These are phyloP conservation scores for Sporothrix brasiliensis DNA, from an alignment of 2,329 filamentous ascomycete species.

Conservation along the genomic window DNA sequence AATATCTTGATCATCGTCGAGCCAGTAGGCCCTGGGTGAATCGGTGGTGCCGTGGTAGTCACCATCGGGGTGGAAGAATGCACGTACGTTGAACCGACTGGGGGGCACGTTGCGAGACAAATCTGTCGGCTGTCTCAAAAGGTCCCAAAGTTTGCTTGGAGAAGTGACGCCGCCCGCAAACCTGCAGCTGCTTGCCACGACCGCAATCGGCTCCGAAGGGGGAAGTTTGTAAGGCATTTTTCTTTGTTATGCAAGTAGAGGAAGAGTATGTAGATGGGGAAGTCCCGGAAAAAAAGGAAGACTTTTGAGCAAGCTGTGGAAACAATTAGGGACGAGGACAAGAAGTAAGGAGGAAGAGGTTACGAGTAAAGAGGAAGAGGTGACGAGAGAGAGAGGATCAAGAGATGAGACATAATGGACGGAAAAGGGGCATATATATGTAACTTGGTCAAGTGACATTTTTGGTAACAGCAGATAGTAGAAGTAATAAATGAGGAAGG, in stretches of 20 bases:
- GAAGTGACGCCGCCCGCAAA: slow-evolving; percentile 42
- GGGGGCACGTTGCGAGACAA: slow-evolving; percentile 39
- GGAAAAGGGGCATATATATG: too few species aligned
- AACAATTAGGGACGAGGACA: too few species aligned
- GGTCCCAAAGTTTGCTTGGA: slow-evolving; percentile 42
- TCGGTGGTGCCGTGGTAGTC: slow-evolving; percentile 44
- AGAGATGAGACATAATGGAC: not conserved
- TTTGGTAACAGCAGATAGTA: not conserved
- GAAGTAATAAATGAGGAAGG: not conserved
- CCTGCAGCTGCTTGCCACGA: slow-evolving; percentile 42
- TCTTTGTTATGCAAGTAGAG: not conserved
- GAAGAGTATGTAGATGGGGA: not conserved
- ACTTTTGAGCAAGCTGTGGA: too few species aligned
- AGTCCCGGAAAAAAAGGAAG: not conserved
- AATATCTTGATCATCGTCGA: slow-evolving; percentile 40
- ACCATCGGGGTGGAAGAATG: slow-evolving; percentile 42
- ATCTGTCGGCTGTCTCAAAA: slow-evolving; percentile 40
- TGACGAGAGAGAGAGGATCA: not conserved
- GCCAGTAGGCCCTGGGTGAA: slow-evolving; percentile 42
- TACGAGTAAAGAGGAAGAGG: not conserved
- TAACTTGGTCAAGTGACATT: too few species aligned
- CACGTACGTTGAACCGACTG: slow-evolving; percentile 40
- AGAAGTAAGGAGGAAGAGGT: too few species aligned
- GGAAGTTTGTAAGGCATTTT: slow-evolving; percentile 32
- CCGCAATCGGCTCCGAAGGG: slow-evolving; percentile 39